These are phyloP conservation scores for Pseudotsuga menziesii DNA, from an alignment of 75 land plant species.

Conservation along the genomic window DNA sequence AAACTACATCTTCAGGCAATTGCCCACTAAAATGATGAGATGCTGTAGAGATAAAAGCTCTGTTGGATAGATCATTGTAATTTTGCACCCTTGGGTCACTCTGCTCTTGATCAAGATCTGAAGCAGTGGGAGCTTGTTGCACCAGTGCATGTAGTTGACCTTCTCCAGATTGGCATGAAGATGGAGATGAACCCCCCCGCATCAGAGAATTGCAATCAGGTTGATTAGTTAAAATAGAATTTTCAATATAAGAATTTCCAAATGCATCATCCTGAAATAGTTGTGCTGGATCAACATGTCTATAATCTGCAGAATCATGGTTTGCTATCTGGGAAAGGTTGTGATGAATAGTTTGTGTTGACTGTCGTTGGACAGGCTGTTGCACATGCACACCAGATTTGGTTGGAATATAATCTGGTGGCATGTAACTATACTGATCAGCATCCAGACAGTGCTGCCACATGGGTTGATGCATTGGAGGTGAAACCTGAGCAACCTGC, in stretches of 20 bases:
- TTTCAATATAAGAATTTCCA: background rate
- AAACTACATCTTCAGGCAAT: conserved; percentile 17
- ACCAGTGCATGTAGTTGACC: background rate
- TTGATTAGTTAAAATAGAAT: background rate
- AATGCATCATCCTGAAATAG: background rate
- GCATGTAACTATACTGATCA: conserved; percentile 8
- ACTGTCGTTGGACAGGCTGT: background rate
- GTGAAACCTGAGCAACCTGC: background rate
- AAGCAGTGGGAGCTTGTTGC: background rate
- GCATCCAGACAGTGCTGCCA: background rate
- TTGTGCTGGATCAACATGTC: background rate
- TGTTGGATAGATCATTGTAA: background rate
- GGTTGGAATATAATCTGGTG: conserved; percentile 2
- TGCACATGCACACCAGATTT: conserved; percentile 1
- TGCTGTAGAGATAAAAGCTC: conserved; percentile 9
- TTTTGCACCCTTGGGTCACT: conserved; percentile 2
- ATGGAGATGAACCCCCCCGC: background rate
- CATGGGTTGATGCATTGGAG: background rate
- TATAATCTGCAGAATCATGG: background rate
- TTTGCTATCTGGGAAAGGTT: background rate
- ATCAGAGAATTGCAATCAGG: background rate
- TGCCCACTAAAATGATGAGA: conserved; percentile 23
- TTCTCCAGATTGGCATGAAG: background rate
- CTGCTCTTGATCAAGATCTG: background rate
- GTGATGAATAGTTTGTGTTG: background rate